phyloP scores from a whole-genome alignment of 805 yeast genomes.

The Yarrowia phangngaensis region DNA sequence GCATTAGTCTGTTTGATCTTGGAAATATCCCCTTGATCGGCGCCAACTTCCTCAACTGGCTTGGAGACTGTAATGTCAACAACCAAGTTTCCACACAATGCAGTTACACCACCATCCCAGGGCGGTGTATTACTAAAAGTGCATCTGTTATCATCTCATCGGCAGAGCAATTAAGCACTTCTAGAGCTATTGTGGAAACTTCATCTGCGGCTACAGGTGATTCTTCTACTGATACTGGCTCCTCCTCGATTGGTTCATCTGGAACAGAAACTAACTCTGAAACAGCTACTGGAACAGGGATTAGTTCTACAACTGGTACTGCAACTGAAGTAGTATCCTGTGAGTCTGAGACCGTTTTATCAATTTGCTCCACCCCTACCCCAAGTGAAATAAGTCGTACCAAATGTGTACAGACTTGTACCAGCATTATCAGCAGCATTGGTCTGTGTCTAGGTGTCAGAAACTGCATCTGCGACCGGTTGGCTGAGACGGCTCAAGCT shows the following conservation, averaged over 20 bases:
- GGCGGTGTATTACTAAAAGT: neutral
- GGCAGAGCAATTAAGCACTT: neutral
- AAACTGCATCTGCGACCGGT: neutral
- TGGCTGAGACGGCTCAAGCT: neutral
- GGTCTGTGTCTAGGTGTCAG: neutral
- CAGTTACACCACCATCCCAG: slow-evolving; percentile 3
- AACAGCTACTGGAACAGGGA: neutral
- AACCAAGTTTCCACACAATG: neutral
- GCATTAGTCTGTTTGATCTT: slow-evolving; percentile 4
- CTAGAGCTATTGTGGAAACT: too few species aligned
- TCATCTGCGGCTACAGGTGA: too few species aligned
- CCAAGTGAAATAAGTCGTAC: neutral
- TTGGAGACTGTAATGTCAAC: neutral
- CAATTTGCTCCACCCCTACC: neutral
- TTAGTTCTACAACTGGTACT: neutral
- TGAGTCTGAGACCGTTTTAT: neutral
- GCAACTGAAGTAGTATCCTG: neutral
- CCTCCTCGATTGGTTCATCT: neutral
- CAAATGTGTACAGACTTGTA: neutral
- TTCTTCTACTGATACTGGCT: neutral
- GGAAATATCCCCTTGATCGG: slow-evolving; percentile 1
- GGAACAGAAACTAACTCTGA: neutral
- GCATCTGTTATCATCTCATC: slow-evolving; percentile 8
- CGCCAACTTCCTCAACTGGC: slow-evolving; percentile 16
- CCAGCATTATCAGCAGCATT: neutral